Percentiles rank a stretch among this genome's conserved stretches.
phyloP scores from a whole-genome alignment of 441 rosid genomes.

The Bruguiera hainesii region DNA sequence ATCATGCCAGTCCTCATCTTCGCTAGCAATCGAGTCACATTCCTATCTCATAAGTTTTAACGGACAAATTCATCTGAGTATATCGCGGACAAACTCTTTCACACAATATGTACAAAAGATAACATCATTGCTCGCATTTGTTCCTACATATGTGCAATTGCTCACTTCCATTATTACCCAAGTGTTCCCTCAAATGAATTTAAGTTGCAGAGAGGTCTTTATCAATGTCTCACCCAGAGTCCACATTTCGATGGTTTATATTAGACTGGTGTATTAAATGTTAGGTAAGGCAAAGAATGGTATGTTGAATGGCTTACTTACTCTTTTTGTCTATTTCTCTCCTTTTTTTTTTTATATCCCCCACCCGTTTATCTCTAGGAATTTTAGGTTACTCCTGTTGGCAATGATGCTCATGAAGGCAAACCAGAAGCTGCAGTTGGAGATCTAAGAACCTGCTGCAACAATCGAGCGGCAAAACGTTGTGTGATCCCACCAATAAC shows the following conservation, averaged over 20 bases:
- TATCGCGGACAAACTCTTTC: too few relatives aligned
- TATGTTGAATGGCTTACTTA: background rate
- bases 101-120: too few relatives aligned
- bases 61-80: too few relatives aligned
- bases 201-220: background rate
- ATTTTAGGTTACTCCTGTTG: slow-evolving; percentile 8
- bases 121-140: too few relatives aligned
- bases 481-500: slow-evolving; percentile 76
- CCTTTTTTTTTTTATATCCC: background rate
- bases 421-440: slow-evolving; percentile 47
- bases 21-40: too few relatives aligned
- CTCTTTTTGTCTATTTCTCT: background rate
- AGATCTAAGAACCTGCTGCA: slow-evolving; percentile 75
- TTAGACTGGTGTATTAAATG: background rate
- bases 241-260: background rate
- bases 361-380: background rate
- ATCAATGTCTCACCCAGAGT: background rate
- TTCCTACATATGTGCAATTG: background rate
- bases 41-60: too few relatives aligned
- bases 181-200: background rate
- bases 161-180: slow-evolving; percentile 4
- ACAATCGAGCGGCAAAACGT: slow-evolving; percentile 84
- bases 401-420: slow-evolving; percentile 26
- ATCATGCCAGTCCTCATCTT: too few relatives aligned
- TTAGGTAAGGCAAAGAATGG: slow-evolving; percentile 20